phyloP scores from a whole-genome alignment of 768 basidiomycete species.

The Hygrophoropsis aurantiaca region DNA sequence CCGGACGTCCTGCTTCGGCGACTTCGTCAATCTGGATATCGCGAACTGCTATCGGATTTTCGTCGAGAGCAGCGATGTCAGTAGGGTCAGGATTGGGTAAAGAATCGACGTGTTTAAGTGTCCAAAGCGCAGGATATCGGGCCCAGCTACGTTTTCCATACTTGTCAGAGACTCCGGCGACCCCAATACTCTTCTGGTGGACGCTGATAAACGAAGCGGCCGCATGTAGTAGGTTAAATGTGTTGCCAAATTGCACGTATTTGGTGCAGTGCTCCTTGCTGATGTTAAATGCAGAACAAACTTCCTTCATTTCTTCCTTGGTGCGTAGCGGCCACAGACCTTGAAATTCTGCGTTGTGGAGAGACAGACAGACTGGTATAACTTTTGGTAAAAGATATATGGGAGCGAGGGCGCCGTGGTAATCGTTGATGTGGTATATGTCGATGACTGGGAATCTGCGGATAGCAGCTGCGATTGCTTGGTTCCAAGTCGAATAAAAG shows the following conservation, averaged over 20 bases:
- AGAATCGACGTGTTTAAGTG: conserved; percentile 92
- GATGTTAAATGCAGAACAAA: conserved; percentile 97
- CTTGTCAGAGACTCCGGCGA: conserved; percentile 97
- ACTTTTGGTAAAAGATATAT: conserved; percentile 92
- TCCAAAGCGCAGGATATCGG: conserved; percentile 95
- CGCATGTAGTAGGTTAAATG: conserved; percentile 93
- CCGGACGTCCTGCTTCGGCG: conserved; percentile 89
- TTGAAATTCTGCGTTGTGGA: conserved; percentile 98
- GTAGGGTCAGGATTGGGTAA: conserved; percentile 93
- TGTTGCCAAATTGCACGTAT: conserved; percentile 98
- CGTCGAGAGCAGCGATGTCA: conserved; percentile 91
- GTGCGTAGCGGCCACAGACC: conserved; percentile 95
- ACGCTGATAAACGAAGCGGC: conserved; percentile 89
- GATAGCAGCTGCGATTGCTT: conserved; percentile 91
- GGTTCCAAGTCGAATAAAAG: conserved; percentile 98
- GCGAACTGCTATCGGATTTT: conserved; percentile 66
- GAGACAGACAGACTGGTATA: conserved; percentile 83
- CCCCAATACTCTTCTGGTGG: conserved; percentile 91
- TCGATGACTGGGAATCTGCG: conserved; percentile 85
- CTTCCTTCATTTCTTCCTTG: conserved; percentile 98
- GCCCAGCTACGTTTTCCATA: conserved; percentile 98
- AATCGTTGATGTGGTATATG: conserved; percentile 94
- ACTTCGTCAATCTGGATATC: conserved; percentile 76
- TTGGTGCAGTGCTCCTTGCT: conserved; percentile 95
- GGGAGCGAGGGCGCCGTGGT: conserved; percentile 89